Conservation (phyloP, 768 basidiomycete genomes). For the Lyophyllum atratum region DNA sequence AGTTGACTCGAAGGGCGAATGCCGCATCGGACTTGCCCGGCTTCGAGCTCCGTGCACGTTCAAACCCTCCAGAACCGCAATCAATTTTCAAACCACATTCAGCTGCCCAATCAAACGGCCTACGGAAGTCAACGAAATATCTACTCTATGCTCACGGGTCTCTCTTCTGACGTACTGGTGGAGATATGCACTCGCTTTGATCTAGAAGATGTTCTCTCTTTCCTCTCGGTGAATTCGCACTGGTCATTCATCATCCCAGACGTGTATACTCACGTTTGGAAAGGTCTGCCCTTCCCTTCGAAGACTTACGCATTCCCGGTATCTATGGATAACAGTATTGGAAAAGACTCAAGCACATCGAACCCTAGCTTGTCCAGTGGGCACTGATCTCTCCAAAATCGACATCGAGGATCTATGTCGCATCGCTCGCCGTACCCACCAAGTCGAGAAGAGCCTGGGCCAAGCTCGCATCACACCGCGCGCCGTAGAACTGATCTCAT, state of each 20-base stretch:
- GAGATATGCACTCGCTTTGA: conserved; percentile 8
- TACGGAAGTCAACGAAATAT: too few relatives aligned
- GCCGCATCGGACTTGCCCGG: too few relatives aligned
- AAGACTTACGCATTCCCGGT: conserved; percentile 7
- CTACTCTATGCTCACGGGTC: neutral
- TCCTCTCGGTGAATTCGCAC: conserved; percentile 8
- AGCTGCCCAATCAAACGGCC: too few relatives aligned
- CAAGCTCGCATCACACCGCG: neutral
- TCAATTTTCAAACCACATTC: too few relatives aligned
- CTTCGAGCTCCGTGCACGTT: too few relatives aligned
- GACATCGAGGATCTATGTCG: conserved; percentile 6
- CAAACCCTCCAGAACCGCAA: too few relatives aligned
- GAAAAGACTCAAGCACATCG: neutral
- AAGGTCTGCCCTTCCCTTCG: conserved; percentile 15
- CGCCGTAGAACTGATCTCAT: conserved; percentile 3
- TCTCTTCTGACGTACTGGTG: conserved; percentile 10
- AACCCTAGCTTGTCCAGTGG: conserved; percentile 11
- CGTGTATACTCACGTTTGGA: neutral
- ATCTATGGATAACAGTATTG: conserved; percentile 14
- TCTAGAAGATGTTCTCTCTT: conserved; percentile 7
- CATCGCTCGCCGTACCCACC: conserved; percentile 8
- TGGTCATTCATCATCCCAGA: neutral
- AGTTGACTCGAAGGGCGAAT: too few relatives aligned
- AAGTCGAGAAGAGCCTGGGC: conserved; percentile 9
- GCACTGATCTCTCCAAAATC: conserved; percentile 5